A percentile compares a stretch with the other conserved stretches of the same genome.
These are phyloP conservation scores for Capronia epimyces DNA, from an alignment of 2,329 filamentous ascomycete genomes.

Conservation along the genomic window DNA sequence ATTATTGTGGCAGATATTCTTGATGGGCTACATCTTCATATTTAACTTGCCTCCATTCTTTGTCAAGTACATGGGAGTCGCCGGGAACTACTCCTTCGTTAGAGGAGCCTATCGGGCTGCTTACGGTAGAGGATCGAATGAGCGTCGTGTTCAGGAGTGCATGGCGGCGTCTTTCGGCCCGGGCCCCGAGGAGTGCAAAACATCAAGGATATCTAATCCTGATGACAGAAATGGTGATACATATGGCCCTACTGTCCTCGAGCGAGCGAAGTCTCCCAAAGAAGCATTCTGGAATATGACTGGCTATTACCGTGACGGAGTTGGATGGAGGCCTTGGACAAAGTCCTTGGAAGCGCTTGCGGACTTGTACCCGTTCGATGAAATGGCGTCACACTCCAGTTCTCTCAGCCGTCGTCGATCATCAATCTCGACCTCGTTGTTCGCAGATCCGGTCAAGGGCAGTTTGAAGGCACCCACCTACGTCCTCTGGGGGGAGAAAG, in stretches of 20 bases:
- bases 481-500: slow-evolving; percentile 50
- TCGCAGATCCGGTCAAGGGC: slow-evolving; percentile 43
- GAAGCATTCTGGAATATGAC: slow-evolving; percentile 49
- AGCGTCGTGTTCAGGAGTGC: slow-evolving; percentile 40
- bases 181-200: slow-evolving; percentile 41
- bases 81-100: slow-evolving; percentile 49
- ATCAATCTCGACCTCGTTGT: slow-evolving; percentile 32
- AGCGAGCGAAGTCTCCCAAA: slow-evolving; percentile 36
- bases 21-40: slow-evolving; percentile 53
- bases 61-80: slow-evolving; percentile 41
- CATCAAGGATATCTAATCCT: slow-evolving; percentile 25
- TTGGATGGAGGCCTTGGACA: slow-evolving; percentile 44
- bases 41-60: slow-evolving; percentile 48
- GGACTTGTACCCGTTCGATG: slow-evolving; percentile 43
- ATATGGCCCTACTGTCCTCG: slow-evolving; percentile 41
- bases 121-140: slow-evolving; percentile 34
- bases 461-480: slow-evolving; percentile 49
- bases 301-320: slow-evolving; percentile 50
- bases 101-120: slow-evolving; percentile 39
- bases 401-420: slow-evolving; percentile 24
- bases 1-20: slow-evolving; percentile 44
- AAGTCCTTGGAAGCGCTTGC: slow-evolving; percentile 49
- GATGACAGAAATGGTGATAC: slow-evolving; percentile 25
- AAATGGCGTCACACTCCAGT: slow-evolving; percentile 21
- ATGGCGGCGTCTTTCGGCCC: slow-evolving; percentile 52